Evolutionary conservation across 495 filamentous ascomycete genomes (phyloP).

Genomic region (Xeromyces bisporus): DNA sequence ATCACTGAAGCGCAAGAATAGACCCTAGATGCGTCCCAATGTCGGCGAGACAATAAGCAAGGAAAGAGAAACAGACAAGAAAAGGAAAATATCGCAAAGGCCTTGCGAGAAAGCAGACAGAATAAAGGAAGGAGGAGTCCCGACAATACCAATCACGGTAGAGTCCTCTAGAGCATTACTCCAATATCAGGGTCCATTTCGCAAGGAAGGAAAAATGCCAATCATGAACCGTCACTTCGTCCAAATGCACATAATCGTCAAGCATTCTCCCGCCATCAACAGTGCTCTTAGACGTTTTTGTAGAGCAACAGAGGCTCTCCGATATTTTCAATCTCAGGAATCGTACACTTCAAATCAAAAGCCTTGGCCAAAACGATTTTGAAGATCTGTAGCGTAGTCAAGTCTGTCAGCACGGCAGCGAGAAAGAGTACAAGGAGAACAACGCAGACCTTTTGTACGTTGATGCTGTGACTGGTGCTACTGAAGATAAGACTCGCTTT

Average conservation of each 20-base stretch:
- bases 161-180: constrained; percentile 6
- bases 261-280: constrained; percentile 4
- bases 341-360: constrained; percentile 96
- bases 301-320: constrained; percentile 94
- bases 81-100: constrained; percentile 7
- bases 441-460: constrained; percentile 79
- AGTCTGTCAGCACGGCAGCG: background rate
- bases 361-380: constrained; percentile 98
- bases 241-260: constrained; percentile 25
- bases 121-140: background rate
- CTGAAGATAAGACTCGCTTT: constrained; percentile 93
- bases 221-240: constrained; percentile 25
- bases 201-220: constrained; percentile 11
- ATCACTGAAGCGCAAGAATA: constrained; percentile 4
- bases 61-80: constrained; percentile 6
- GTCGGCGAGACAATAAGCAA: constrained; percentile 11
- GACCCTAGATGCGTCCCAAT: constrained; percentile 16
- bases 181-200: constrained; percentile 2
- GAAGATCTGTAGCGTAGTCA: constrained; percentile 58
- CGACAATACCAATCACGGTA: background rate
- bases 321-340: constrained; percentile 94
- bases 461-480: constrained; percentile 97
- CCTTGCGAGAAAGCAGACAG: background rate
- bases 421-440: background rate
- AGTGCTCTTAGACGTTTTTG: constrained; percentile 28